phyloP scores from a whole-genome alignment of 768 basidiomycete genomes.

The Podaxis rugospora region DNA sequence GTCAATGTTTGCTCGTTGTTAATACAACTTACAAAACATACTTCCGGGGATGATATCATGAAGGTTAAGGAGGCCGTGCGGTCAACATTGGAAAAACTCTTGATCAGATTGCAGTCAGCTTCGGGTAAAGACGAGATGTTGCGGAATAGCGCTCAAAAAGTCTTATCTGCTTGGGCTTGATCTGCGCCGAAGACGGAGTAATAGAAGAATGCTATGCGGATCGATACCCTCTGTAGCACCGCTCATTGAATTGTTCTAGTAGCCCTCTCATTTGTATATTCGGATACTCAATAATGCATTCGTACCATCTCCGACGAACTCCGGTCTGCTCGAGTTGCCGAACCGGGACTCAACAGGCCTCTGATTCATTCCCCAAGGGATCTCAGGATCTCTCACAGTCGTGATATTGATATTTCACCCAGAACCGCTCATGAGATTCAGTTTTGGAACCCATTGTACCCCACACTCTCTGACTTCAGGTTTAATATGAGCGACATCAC shows the following conservation, averaged over 20 bases:
- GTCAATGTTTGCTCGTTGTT: conserved; percentile 73
- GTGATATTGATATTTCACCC: neutral
- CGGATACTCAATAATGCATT: neutral
- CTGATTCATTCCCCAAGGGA: neutral
- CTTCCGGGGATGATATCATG: conserved; percentile 41
- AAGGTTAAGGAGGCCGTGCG: conserved; percentile 46
- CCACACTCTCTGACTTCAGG: neutral
- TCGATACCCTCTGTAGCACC: conserved; percentile 1
- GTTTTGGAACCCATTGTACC: neutral
- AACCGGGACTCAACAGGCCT: neutral
- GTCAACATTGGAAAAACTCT: conserved; percentile 49
- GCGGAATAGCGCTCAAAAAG: conserved; percentile 31
- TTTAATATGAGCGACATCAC: conserved; percentile 23
- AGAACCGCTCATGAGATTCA: neutral
- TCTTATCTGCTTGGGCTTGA: conserved; percentile 38
- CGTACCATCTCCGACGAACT: neutral
- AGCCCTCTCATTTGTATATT: neutral
- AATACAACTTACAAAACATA: conserved; percentile 54
- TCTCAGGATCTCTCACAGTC: too few species aligned
- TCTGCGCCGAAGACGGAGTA: neutral
- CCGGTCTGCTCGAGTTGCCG: neutral
- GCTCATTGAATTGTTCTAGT: neutral
- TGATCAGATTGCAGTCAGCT: conserved; percentile 29
- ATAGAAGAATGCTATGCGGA: neutral
- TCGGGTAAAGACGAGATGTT: conserved; percentile 38